Evolutionary conservation across 768 basidiomycete species (phyloP).

Genomic region (Mycena albidolilacea): DNA sequence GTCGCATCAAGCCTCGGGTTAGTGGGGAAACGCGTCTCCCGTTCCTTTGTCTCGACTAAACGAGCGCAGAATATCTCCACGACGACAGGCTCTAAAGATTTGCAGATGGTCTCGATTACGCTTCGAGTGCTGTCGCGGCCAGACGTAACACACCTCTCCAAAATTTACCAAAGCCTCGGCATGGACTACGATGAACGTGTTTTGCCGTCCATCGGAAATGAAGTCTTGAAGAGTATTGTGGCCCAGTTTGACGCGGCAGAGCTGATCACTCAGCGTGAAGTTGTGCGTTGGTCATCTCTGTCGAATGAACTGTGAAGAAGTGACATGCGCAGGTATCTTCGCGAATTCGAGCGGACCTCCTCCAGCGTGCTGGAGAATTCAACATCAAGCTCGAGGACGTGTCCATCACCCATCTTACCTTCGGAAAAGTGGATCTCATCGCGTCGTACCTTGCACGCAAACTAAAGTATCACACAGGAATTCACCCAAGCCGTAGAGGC

Average conservation of each 20-base stretch:
- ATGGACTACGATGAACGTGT: slow-evolving; percentile 99
- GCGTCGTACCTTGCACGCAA: slow-evolving; percentile 14
- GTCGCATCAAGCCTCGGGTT: slow-evolving; percentile 96
- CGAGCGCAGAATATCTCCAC: slow-evolving; percentile 93
- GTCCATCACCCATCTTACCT: slow-evolving; percentile 93
- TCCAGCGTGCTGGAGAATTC: slow-evolving; percentile 96
- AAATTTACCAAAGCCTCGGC: slow-evolving; percentile 96
- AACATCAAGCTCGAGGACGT: slow-evolving; percentile 97
- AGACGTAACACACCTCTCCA: slow-evolving; percentile 88
- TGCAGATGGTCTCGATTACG: slow-evolving; percentile 99
- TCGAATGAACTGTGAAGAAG: not conserved
- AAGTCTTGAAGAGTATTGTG: slow-evolving; percentile 97
- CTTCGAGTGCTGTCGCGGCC: slow-evolving; percentile 96
- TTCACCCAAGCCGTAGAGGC: slow-evolving; percentile 99
- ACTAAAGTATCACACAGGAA: slow-evolving; percentile 67
- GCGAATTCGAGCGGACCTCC: slow-evolving; percentile 91
- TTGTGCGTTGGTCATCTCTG: slow-evolving; percentile 67
- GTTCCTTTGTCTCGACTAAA: not conserved
- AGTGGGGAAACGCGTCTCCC: slow-evolving; percentile 43
- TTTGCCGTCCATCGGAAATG: slow-evolving; percentile 96
- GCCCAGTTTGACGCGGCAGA: slow-evolving; percentile 99
- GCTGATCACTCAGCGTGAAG: slow-evolving; percentile 97
- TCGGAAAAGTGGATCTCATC: slow-evolving; percentile 77
- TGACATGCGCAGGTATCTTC: slow-evolving; percentile 78
- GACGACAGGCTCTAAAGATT: slow-evolving; percentile 97